Evolutionary conservation across 371 early-diverging fungal species (phyloP).

Genomic region (Coemansia sp.): DNA sequence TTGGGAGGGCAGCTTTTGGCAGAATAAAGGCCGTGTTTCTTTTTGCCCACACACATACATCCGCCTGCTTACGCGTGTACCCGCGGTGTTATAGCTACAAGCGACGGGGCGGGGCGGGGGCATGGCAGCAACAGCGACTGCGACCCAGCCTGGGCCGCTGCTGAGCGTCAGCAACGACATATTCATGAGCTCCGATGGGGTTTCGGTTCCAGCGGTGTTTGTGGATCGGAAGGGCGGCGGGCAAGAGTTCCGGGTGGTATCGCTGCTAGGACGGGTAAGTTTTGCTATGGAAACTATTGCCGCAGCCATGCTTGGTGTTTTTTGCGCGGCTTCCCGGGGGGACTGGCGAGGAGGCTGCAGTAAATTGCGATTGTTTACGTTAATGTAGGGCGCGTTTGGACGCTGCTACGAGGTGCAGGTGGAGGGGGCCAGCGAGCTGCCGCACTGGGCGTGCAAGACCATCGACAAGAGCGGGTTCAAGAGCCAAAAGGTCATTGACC

Average conservation of each 20-base stretch:
- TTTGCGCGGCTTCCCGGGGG: too few relatives aligned
- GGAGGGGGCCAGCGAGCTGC: not conserved
- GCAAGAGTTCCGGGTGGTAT: constrained; percentile 25
- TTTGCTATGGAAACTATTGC: not conserved
- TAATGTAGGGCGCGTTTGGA: constrained; percentile 47
- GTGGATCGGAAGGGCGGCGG: constrained; percentile 13
- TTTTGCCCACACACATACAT: too few relatives aligned
- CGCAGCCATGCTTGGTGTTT: not conserved
- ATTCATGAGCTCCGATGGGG: constrained; percentile 37
- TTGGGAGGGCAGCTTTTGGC: too few relatives aligned
- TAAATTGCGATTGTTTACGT: not conserved
- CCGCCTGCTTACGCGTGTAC: too few relatives aligned
- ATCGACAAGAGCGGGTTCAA: constrained; percentile 30
- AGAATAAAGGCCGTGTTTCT: too few relatives aligned
- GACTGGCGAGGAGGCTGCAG: too few relatives aligned
- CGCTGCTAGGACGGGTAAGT: constrained; percentile 41
- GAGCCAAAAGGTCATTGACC: constrained; percentile 32
- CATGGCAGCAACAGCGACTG: constrained; percentile 11
- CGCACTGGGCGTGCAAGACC: constrained; percentile 42
- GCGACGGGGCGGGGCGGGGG: too few relatives aligned
- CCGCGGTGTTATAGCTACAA: too few relatives aligned
- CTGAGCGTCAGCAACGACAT: constrained; percentile 2
- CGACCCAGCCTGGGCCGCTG: not conserved
- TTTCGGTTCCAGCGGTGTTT: constrained; percentile 30
- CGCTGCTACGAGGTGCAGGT: constrained; percentile 41